Evolutionary conservation across 495 filamentous ascomycete genomes (phyloP).

Genomic region (Aspergillus nidulans): DNA sequence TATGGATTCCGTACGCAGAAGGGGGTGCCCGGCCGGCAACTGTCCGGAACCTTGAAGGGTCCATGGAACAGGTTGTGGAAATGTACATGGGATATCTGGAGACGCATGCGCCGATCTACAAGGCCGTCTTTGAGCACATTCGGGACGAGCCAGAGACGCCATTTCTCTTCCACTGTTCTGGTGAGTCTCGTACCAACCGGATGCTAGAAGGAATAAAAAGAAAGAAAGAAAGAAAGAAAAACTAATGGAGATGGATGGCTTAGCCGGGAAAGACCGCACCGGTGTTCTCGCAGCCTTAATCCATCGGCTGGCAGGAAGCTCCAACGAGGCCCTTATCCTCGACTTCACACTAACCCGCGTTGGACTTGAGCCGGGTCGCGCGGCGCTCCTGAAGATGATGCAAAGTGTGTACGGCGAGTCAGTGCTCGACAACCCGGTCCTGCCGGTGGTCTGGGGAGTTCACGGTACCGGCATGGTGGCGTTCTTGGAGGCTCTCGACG

Average conservation of each 20-base stretch:
- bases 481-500: conserved; percentile 28
- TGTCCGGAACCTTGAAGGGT: neutral
- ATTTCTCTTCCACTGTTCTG: conserved; percentile 58
- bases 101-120: conserved; percentile 25
- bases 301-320: conserved; percentile 47
- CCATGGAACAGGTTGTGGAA: conserved; percentile 49
- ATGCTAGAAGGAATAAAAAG: no score
- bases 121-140: conserved; percentile 36
- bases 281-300: conserved; percentile 56
- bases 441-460: conserved; percentile 26
- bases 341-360: conserved; percentile 45
- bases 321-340: conserved; percentile 38
- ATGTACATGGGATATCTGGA: conserved; percentile 51
- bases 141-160: conserved; percentile 35
- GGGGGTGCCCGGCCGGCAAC: conserved; percentile 2
- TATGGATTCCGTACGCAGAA: conserved; percentile 40
- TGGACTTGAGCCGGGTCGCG: conserved; percentile 25
- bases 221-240: no score
- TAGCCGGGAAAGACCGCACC: conserved; percentile 62
- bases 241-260: conserved; percentile 1
- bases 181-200: conserved; percentile 27
- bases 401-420: conserved; percentile 20
- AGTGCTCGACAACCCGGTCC: conserved; percentile 23
- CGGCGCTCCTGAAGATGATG: conserved; percentile 19
- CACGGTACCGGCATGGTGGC: conserved; percentile 24